Evolutionary conservation across 2,329 filamentous ascomycete genomes (phyloP).

Genomic region (Neofusicoccum sp.): DNA sequence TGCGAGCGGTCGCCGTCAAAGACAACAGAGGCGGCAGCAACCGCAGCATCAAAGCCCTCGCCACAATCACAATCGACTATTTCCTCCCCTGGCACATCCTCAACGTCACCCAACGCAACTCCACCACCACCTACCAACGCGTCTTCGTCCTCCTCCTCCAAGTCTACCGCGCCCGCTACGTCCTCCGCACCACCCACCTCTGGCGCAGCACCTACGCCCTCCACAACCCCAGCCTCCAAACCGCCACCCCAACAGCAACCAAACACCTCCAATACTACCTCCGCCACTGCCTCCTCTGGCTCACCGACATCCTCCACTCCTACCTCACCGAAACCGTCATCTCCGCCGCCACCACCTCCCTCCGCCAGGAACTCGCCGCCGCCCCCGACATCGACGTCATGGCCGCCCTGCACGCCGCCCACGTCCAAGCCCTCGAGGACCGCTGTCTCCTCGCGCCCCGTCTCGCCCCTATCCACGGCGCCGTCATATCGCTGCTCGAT

Average conservation of each 20-base stretch:
- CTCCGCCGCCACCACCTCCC: constrained; percentile 55
- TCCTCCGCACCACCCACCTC: constrained; percentile 53
- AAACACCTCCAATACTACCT: constrained; percentile 48
- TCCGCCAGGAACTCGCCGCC: constrained; percentile 57
- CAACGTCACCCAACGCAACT: constrained; percentile 70
- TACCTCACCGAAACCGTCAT: constrained; percentile 76
- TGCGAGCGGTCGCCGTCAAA: constrained; percentile 51
- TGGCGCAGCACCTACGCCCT: constrained; percentile 28
- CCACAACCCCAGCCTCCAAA: constrained; percentile 34
- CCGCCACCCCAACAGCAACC: neutral
- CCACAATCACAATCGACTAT: constrained; percentile 65
- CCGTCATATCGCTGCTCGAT: constrained; percentile 74
- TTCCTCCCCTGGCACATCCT: constrained; percentile 57
- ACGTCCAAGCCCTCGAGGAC: constrained; percentile 61
- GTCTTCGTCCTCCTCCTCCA: constrained; percentile 78
- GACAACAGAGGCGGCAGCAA: constrained; percentile 53
- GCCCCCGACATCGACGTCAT: constrained; percentile 78
- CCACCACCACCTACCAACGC: constrained; percentile 65
- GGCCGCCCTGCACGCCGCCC: constrained; percentile 66
- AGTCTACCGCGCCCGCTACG: constrained; percentile 65
- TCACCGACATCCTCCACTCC: constrained; percentile 69
- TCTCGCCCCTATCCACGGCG: constrained; percentile 67
- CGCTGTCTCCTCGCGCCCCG: constrained; percentile 69
- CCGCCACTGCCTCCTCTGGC: constrained; percentile 72
- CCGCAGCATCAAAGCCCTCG: constrained; percentile 56